Percentiles rank a stretch among this genome's conserved stretches.
phyloP scores from a whole-genome alignment of 352 stramenopile species.

The Thraustotheca clavata region DNA sequence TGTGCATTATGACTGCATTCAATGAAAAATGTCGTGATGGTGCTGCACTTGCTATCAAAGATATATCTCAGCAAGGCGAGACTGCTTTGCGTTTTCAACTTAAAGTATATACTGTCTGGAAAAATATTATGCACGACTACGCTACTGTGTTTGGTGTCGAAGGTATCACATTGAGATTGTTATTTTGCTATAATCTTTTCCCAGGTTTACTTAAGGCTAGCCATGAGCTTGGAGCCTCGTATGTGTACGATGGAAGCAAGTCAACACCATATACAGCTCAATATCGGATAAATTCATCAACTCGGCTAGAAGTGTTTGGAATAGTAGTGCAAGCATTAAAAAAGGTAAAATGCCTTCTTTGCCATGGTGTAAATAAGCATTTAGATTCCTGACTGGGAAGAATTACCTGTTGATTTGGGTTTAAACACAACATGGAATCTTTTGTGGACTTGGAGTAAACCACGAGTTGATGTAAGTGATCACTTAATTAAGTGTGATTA shows the following conservation, averaged over 20 bases:
- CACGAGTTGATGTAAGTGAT: conserved; percentile 40
- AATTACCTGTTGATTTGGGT: conserved; percentile 63
- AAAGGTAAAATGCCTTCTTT: conserved; percentile 24
- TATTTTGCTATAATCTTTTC: background rate
- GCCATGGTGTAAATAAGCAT: background rate
- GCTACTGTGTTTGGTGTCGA: conserved; percentile 60
- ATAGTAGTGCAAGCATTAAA: conserved; percentile 67
- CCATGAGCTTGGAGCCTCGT: conserved; percentile 9
- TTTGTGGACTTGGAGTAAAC: conserved; percentile 88
- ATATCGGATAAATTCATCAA: conserved; percentile 76
- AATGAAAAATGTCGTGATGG: conserved; percentile 40
- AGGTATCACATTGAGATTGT: conserved; percentile 25
- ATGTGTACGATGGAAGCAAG: conserved; percentile 23
- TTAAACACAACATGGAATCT: conserved; percentile 89
- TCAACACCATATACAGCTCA: conserved; percentile 41
- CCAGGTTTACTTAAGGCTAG: conserved; percentile 18
- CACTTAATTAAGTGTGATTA: background rate
- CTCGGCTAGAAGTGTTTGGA: conserved; percentile 68
- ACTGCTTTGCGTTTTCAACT: conserved; percentile 54
- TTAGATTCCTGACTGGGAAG: conserved; percentile 47
- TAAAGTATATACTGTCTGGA: conserved; percentile 75
- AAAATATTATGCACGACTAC: conserved; percentile 83
- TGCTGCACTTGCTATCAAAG: conserved; percentile 4
- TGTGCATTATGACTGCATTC: conserved; percentile 64
- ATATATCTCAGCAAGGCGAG: conserved; percentile 26